Conservation (phyloP, 441 rosid genomes). For the Rhodomyrtus psidioides region DNA sequence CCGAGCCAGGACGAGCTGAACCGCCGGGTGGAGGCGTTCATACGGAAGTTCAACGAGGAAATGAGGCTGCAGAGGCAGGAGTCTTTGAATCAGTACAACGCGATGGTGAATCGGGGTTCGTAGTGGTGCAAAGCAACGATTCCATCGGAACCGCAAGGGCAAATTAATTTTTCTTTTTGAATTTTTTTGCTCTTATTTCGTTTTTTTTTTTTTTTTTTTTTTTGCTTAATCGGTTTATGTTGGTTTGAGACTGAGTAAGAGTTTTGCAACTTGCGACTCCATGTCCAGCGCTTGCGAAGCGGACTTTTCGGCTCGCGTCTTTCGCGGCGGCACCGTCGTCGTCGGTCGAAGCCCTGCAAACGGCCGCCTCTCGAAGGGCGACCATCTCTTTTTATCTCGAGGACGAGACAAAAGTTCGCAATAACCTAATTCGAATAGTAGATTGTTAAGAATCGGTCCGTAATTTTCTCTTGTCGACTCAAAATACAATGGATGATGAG, state of each 20-base stretch:
- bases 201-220: not conserved
- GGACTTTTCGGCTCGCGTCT: constrained; percentile 43
- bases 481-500: accelerated
- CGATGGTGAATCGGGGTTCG: not conserved
- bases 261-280: constrained; percentile 21
- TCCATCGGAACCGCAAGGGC: not conserved
- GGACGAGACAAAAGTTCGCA: accelerated
- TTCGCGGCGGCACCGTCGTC: not conserved
- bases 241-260: not conserved
- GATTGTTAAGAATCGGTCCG: accelerated
- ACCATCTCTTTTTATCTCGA: constrained; percentile 41
- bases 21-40: constrained; percentile 57
- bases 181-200: not conserved
- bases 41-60: constrained; percentile 41
- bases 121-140: not conserved
- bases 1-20: constrained; percentile 5
- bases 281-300: constrained; percentile 80
- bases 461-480: not conserved
- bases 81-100: constrained; percentile 10
- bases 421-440: too few species aligned
- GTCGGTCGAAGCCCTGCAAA: constrained; percentile 45
- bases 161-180: not conserved
- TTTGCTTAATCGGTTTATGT: not conserved
- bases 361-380: constrained; percentile 23
- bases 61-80: constrained; percentile 55